Evolutionary conservation across 2,329 filamentous ascomycete genomes (phyloP).

Genomic region (Chalara sp.): DNA sequence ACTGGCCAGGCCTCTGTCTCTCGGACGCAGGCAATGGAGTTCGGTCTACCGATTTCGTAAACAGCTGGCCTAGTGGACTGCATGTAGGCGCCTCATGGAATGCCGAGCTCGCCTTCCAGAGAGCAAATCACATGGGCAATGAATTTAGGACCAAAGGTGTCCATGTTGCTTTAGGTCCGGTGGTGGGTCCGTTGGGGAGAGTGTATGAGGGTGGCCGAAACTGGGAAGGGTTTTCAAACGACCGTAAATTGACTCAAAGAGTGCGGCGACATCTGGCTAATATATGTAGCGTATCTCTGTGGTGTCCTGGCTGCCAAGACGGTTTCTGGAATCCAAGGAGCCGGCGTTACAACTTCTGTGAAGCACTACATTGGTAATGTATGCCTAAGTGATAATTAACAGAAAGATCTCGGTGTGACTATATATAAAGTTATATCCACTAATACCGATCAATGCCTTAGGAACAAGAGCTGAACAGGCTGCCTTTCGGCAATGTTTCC

Average conservation of each 20-base stretch:
- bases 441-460: too few relatives aligned
- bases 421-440: too few relatives aligned
- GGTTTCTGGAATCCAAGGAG: conserved; percentile 18
- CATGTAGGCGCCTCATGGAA: conserved; percentile 45
- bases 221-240: conserved; percentile 47
- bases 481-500: conserved; percentile 39
- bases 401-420: too few relatives aligned
- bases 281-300: conserved; percentile 49
- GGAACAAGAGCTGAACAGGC: conserved; percentile 54
- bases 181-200: conserved; percentile 62
- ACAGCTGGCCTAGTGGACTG: conserved; percentile 16
- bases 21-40: conserved; percentile 65
- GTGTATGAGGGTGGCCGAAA: conserved; percentile 61
- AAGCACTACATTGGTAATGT: conserved; percentile 56
- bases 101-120: conserved; percentile 54
- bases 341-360: conserved; percentile 16
- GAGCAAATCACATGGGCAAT: conserved; percentile 63
- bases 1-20: conserved; percentile 55
- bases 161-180: conserved; percentile 59
- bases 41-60: conserved; percentile 49
- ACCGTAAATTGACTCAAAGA: conserved; percentile 11
- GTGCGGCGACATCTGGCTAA: background rate
- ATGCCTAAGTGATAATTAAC: too few relatives aligned
- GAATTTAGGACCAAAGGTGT: conserved; percentile 69
- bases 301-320: conserved; percentile 35